Base-by-base conservation (phyloP, 768 basidiomycete species). In the Lentinula guzmanii region DNA sequence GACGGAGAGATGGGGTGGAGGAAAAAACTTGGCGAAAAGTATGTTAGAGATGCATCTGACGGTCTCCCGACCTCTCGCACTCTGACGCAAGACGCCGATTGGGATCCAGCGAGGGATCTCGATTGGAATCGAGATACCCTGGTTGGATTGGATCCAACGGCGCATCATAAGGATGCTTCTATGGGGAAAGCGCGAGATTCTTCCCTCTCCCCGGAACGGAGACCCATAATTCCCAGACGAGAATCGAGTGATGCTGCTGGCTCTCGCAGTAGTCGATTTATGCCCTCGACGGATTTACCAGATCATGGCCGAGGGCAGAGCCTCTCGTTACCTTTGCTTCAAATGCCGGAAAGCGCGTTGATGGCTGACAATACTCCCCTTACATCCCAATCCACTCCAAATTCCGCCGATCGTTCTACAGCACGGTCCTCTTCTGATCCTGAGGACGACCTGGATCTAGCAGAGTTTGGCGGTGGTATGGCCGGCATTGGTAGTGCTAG, bases 71-170 rank as follows among this genome's bases (percentile, higher is more conserved):
- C 42, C 16, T 43, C 42, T 6, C 64, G 16, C 45, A 63, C 39
- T 57, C 61, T 62, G 18, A 67, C 7, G 9, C 63, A 15, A 21
- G 61, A 58, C 15, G 67, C 70, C 35, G 67, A 66, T 0, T 71
- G 72, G 69, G 60, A 72, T 34, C 66, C 42, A 18, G 35, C 67
- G 0, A 11, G 69, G 55, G 43, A 56, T 7, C 60, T 67, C 0
- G 66, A 61, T 9, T 69, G 65, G n/a, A 64, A 66, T 63, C 66
- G 65, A 4, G 74, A 73, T 35, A 74, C 71, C 4, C 64, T 72
- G 41, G 59, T 74, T 54, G 71, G 70, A 5, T n/a, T 51, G 48
- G 58, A 59, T 51, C 31, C 45, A 28, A 10, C 35, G 24, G 34
- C 10, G 45, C 58, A 59, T 33, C 21, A 48, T 34, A 59, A 50